Percentiles rank a stretch among this genome's conserved stretches.
Evolutionary conservation across 805 yeast species (phyloP).

Genomic region (Wickerhamiella lipophila): DNA sequence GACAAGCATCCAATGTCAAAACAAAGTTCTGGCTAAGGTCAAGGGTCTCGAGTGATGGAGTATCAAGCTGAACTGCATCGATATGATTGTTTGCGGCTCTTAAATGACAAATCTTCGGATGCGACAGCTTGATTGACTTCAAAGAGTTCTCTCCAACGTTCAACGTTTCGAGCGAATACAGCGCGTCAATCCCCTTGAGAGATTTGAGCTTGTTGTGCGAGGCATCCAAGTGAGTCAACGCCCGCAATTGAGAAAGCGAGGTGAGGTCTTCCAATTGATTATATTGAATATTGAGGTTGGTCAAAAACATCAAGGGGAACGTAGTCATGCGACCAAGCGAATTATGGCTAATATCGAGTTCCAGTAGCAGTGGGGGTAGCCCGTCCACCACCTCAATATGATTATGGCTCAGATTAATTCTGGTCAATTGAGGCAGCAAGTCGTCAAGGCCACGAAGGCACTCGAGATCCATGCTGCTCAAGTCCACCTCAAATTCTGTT

Average conservation of each 20-base stretch:
- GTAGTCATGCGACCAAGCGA: slow-evolving; percentile 14
- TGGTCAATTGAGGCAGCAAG: slow-evolving; percentile 17
- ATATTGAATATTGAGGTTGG: slow-evolving; percentile 17
- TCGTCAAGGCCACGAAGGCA: slow-evolving; percentile 18
- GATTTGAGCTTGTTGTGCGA: slow-evolving; percentile 17
- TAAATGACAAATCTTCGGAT: slow-evolving; percentile 17
- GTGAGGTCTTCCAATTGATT: slow-evolving; percentile 18
- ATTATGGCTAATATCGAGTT: slow-evolving; percentile 18
- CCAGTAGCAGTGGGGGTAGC: slow-evolving; percentile 17
- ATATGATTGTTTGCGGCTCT: slow-evolving; percentile 19
- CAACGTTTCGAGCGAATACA: slow-evolving; percentile 18
- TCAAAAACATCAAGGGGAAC: slow-evolving; percentile 18
- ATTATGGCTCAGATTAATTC: slow-evolving; percentile 16
- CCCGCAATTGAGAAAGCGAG: slow-evolving; percentile 18
- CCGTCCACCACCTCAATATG: slow-evolving; percentile 18
- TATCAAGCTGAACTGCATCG: slow-evolving; percentile 14
- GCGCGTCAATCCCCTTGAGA: slow-evolving; percentile 16
- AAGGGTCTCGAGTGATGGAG: slow-evolving; percentile 20
- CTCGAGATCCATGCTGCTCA: slow-evolving; percentile 17
- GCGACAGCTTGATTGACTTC: slow-evolving; percentile 13
- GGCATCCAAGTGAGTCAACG: slow-evolving; percentile 19
- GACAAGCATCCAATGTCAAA: slow-evolving; percentile 16
- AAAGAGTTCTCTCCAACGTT: slow-evolving; percentile 18
- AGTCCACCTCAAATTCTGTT: slow-evolving; percentile 14
- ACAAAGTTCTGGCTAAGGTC: slow-evolving; percentile 16